Percentiles rank a stretch among this genome's conserved stretches.
These are phyloP conservation scores for Arxiozyma slooffiae DNA, from an alignment of 1,139 yeast genomes.

Conservation along the genomic window DNA sequence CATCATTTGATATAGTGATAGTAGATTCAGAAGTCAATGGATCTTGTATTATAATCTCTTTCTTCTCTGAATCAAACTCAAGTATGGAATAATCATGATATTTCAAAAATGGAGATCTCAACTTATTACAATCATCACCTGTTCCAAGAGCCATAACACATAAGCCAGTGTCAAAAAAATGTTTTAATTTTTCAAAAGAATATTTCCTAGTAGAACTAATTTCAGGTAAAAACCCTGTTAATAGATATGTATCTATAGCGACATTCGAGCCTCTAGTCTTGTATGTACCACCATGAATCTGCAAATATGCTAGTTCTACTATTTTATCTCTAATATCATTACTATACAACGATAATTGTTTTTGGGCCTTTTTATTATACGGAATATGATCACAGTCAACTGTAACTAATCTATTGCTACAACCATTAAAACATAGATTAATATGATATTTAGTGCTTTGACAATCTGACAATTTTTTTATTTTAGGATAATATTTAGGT, in stretches of 20 bases:
- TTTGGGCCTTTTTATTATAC: constrained; percentile 12
- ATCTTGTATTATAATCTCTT: constrained; percentile 38
- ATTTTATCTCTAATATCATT: constrained; percentile 38
- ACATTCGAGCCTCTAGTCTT: constrained; percentile 68
- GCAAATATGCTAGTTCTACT: constrained; percentile 67
- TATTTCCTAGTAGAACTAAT: constrained; percentile 32
- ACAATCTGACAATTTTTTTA: constrained; percentile 13
- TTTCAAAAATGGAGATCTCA: constrained; percentile 33
- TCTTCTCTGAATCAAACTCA: constrained; percentile 29
- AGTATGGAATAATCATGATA: constrained; percentile 63
- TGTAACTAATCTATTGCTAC: constrained; percentile 40
- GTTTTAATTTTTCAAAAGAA: constrained; percentile 32
- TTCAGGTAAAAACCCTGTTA: constrained; percentile 73
- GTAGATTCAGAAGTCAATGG: constrained; percentile 39
- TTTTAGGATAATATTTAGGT: constrained; percentile 22
- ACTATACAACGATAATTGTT: constrained; percentile 17
- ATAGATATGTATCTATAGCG: constrained; percentile 57
- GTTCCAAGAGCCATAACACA: constrained; percentile 61
- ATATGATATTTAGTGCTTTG: constrained; percentile 33
- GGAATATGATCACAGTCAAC: constrained; percentile 39
- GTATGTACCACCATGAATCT: constrained; percentile 52
- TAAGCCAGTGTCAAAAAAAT: constrained; percentile 28
- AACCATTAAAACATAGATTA: constrained; percentile 50
- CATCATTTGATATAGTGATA: constrained; percentile 28
- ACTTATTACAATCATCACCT: constrained; percentile 34